phyloP scores from a whole-genome alignment of 164 flowering plant species.

The Magnolia officinalis region DNA sequence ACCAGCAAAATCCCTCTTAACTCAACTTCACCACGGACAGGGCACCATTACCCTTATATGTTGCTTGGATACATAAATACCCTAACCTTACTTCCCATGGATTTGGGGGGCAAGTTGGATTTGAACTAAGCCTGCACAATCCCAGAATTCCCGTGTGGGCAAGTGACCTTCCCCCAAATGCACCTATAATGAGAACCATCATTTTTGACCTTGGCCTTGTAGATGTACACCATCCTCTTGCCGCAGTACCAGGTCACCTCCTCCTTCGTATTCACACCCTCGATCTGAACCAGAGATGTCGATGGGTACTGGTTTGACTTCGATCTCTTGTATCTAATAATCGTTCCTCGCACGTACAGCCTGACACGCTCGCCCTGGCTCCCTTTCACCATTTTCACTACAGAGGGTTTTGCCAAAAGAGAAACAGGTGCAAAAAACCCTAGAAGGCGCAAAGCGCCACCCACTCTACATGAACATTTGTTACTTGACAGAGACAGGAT shows the following conservation, averaged over 20 bases:
- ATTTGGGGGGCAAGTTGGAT: conserved; percentile 40
- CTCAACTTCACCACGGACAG: too few species aligned
- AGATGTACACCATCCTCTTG: conserved; percentile 40
- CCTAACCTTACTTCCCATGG: conserved; percentile 57
- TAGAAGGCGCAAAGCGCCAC: background rate
- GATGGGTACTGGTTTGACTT: conserved; percentile 47
- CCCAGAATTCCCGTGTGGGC: conserved; percentile 45
- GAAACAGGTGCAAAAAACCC: background rate
- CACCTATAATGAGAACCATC: conserved; percentile 35
- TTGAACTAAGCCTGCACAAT: conserved; percentile 41
- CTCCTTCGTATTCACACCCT: conserved; percentile 47
- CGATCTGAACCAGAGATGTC: conserved; percentile 43
- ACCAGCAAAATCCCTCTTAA: too few species aligned
- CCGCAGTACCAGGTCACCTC: conserved; percentile 43
- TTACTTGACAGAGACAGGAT: too few species aligned
- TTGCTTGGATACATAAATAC: conserved; percentile 89
- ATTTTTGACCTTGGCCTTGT: conserved; percentile 46
- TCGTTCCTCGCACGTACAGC: conserved; percentile 39
- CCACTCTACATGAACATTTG: too few species aligned
- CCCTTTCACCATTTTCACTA: conserved; percentile 30
- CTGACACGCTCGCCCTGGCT: conserved; percentile 36
- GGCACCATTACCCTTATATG: conserved; percentile 38
- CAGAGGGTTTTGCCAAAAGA: background rate
- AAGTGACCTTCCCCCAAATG: conserved; percentile 42
- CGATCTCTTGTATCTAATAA: conserved; percentile 43